Conservation (phyloP, 2,329 filamentous ascomycete species). For the Aureobasidium pullulans region DNA sequence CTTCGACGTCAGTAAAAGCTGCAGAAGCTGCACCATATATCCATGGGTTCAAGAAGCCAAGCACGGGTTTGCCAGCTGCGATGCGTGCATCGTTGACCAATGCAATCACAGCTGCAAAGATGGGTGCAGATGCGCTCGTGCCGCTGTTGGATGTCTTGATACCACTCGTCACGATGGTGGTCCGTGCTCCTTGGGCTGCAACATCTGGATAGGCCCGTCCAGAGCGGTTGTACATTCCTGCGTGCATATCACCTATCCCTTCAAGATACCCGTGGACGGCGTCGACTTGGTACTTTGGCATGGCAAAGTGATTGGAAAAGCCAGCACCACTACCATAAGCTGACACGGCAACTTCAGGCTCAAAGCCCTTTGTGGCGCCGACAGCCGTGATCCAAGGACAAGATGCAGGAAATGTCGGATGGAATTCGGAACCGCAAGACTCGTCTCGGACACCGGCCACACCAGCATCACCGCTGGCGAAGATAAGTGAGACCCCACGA, state of each 20-base stretch:
- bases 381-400: background rate
- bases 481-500: background rate
- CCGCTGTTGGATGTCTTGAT: constrained; percentile 18
- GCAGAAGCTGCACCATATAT: constrained; percentile 42
- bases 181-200: constrained; percentile 46
- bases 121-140: constrained; percentile 49
- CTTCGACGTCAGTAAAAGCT: constrained; percentile 45
- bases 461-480: background rate
- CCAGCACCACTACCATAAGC: background rate
- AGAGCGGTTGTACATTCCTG: constrained; percentile 38
- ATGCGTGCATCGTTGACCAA: constrained; percentile 56
- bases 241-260: constrained; percentile 26
- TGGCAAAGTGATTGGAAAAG: background rate
- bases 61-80: constrained; percentile 36
- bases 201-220: constrained; percentile 42
- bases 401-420: background rate
- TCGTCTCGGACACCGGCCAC: too few species aligned
- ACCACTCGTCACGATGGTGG: constrained; percentile 23
- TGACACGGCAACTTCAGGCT: background rate
- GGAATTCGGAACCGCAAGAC: too few species aligned
- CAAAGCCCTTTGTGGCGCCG: background rate
- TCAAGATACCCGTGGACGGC: constrained; percentile 34
- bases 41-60: constrained; percentile 50
- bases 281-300: constrained; percentile 35
- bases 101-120: constrained; percentile 49